Percentiles rank a stretch among this genome's conserved stretches.
Evolutionary conservation across 225 moss, liverwort and hornwort species (phyloP).

Genomic region (Polytrichum commune): DNA sequence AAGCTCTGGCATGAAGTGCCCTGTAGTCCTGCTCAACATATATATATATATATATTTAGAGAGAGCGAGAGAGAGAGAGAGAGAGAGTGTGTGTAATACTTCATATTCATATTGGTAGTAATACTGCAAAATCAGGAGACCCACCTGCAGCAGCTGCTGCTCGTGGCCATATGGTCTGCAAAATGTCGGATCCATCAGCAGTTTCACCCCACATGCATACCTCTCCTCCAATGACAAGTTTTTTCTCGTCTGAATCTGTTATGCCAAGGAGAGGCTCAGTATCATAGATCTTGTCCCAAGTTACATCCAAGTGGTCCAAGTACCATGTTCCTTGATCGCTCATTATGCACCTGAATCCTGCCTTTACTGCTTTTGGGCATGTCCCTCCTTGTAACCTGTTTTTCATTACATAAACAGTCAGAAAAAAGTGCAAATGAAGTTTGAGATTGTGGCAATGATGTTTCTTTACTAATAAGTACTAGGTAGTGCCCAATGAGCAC

Average conservation of each 20-base stretch:
- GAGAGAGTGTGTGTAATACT: no score
- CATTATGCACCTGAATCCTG: slow-evolving; percentile 66
- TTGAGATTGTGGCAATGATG: no score
- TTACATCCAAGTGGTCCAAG: slow-evolving; percentile 81
- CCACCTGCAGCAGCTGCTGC: slow-evolving; percentile 97
- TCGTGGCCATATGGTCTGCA: slow-evolving; percentile 95
- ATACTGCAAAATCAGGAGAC: no score
- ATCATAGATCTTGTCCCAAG: slow-evolving; percentile 72
- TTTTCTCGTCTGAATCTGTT: slow-evolving; percentile 29
- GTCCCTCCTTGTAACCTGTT: slow-evolving; percentile 67
- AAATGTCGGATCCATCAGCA: slow-evolving; percentile 65
- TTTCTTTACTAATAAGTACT: no score
- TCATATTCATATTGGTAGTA: no score
- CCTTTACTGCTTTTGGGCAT: slow-evolving; percentile 49
- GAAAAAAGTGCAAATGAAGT: not conserved
- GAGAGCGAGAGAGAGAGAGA: no score
- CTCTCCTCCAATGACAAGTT: slow-evolving; percentile 79
- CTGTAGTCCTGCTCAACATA: no score
- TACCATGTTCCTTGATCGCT: slow-evolving; percentile 97
- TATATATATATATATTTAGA: no score
- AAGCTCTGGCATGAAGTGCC: no score
- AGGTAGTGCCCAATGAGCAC: no score
- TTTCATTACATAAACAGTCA: slow-evolving; percentile 4
- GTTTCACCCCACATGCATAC: slow-evolving; percentile 99
- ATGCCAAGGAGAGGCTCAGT: slow-evolving; percentile 64